These are phyloP conservation scores for Pseudogymnoascus sp. DNA, from an alignment of 2,329 filamentous ascomycete genomes.

Conservation along the genomic window DNA sequence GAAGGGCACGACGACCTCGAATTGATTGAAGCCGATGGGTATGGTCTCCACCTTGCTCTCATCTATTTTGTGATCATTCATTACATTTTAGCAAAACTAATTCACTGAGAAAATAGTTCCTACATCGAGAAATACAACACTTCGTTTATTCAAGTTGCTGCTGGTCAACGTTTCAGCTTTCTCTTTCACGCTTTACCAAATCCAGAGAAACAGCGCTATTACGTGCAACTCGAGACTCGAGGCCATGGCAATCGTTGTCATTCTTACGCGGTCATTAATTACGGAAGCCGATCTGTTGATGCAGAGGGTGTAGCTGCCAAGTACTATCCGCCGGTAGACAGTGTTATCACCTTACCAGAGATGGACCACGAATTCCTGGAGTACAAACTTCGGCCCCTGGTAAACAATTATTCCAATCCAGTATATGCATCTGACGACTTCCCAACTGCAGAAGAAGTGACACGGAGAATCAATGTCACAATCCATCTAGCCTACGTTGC, in stretches of 20 bases:
- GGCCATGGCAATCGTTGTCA: conserved; percentile 27
- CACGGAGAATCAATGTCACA: conserved; percentile 30
- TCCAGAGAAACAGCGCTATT: conserved; percentile 29
- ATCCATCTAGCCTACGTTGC: conserved; percentile 11
- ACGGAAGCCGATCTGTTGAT: conserved; percentile 15
- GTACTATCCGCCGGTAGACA: no score
- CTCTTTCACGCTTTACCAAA: conserved; percentile 37
- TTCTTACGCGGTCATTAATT: conserved; percentile 34
- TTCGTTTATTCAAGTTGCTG: conserved; percentile 37
- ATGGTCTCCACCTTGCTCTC: conserved; percentile 12
- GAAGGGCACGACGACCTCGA: conserved; percentile 48
- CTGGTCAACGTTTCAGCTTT: conserved; percentile 43
- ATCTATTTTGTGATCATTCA: not conserved
- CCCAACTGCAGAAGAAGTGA: conserved; percentile 28
- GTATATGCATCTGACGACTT: conserved; percentile 10
- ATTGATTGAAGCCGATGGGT: conserved; percentile 53
- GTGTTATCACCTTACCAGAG: no score
- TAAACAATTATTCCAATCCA: no score
- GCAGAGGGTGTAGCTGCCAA: no score
- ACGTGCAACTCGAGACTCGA: conserved; percentile 38
- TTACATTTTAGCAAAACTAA: conserved; percentile 9
- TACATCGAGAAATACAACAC: conserved; percentile 35
- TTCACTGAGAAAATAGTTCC: conserved; percentile 16
- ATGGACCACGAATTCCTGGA: conserved; percentile 22
- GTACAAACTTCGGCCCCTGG: conserved; percentile 28